Base-by-base conservation (phyloP, 805 yeast genomes). In the Zygosaccharomyces bailii region DNA sequence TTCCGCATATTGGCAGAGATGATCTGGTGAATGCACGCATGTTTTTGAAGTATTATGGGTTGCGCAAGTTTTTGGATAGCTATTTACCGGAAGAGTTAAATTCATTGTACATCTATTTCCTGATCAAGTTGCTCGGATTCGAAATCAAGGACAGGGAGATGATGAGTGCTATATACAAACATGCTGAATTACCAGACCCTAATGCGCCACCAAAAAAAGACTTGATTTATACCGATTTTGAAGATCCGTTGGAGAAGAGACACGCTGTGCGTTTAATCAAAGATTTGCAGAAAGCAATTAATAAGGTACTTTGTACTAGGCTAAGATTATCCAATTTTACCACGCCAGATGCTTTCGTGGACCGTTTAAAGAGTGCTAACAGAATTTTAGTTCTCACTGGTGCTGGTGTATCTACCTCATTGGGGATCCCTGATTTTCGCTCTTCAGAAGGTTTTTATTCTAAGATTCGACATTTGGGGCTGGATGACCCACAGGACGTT, bases 351-450 rank as follows among this genome's bases (percentile, higher is more conserved):
- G 79, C 81, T 48, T 78, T 84, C 1, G 63, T 78, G 2, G 70
- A 68, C 1, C 74, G 75, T 29, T 69, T 90, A 17, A 52, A 69
- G n/a, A 67, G 66, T 5, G 78, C 93, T 0, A 59, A 72, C 10
- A 82, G 78, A 32, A 73, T 89, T 8, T 57, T 90, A 46, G 89
- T 89, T 0, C 62, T 89, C 17, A 86, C 96, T 0, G 97, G 97
- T 11, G 97, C 97, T 0, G 97, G 97, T 18, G 87, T 89, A 43
- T 85, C 95, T 27, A 88, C 96, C 2, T 79, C 88, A 1, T 67
- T 88, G 43, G 96, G 96, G 5, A 89, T 88, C 43, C 96, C 96
- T 0, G 96, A 88, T 66, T 88, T 89, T 67, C 75, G 97, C 60
- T 87, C 96, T 0, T 80, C 86, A n/a, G 74, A 82, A 51, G 97